phyloP scores from a whole-genome alignment of 2,329 filamentous ascomycete species.

The Fusarium vanettenii region DNA sequence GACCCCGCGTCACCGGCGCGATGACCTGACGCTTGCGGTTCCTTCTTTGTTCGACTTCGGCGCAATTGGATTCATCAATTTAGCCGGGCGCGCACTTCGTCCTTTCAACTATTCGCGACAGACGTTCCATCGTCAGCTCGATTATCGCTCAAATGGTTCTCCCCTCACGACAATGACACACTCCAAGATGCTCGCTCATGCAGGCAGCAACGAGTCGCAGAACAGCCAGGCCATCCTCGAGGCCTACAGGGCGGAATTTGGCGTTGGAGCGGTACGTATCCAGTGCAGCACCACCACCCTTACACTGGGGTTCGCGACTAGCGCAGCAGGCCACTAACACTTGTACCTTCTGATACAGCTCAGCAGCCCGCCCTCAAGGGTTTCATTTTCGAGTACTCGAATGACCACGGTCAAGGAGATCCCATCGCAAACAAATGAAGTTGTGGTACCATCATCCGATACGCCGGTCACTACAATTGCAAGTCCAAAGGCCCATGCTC shows the following conservation, averaged over 20 bases:
- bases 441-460: conserved; percentile 16
- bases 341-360: conserved; percentile 23
- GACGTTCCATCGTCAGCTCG: neutral
- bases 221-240: conserved; percentile 58
- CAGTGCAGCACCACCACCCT: conserved; percentile 22
- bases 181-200: conserved; percentile 42
- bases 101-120: neutral
- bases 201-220: conserved; percentile 54
- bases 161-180: conserved; percentile 43
- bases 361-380: conserved; percentile 28
- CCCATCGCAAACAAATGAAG: conserved; percentile 15
- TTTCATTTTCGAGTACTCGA: conserved; percentile 4
- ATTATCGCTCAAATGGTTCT: conserved; percentile 28
- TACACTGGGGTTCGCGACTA: conserved; percentile 28
- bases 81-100: neutral
- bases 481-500: conserved; percentile 5
- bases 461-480: conserved; percentile 1
- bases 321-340: conserved; percentile 26
- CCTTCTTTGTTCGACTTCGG: neutral
- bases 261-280: conserved; percentile 54
- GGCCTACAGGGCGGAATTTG: conserved; percentile 52
- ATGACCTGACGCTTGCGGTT: neutral
- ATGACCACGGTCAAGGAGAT: conserved; percentile 4
- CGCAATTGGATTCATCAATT: neutral
- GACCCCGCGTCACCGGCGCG: neutral